Conservation (phyloP, 139 green algal species). For the Choricystis sp. region DNA sequence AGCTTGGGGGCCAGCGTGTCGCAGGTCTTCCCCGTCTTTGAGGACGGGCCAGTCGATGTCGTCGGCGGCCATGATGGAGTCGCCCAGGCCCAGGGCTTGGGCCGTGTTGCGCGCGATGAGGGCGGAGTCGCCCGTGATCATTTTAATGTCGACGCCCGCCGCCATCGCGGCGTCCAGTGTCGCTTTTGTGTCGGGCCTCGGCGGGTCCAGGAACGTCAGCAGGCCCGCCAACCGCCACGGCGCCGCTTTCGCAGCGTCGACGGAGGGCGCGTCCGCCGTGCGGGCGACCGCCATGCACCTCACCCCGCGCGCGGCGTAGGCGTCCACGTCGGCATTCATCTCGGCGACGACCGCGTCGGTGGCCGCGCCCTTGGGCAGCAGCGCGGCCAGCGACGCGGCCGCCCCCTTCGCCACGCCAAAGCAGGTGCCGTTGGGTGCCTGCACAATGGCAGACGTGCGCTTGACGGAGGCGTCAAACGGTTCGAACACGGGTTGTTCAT, state of each 20-base stretch:
- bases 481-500: constrained; percentile 41
- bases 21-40: neutral
- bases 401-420: constrained; percentile 74
- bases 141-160: constrained; percentile 61
- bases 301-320: neutral
- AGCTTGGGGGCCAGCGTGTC: constrained; percentile 5
- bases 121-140: constrained; percentile 76
- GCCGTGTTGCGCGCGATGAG: constrained; percentile 74
- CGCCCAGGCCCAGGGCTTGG: constrained; percentile 56
- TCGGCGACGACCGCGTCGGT: constrained; percentile 1
- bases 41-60: neutral
- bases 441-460: constrained; percentile 45
- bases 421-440: constrained; percentile 21
- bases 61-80: neutral
- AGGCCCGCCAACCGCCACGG: constrained; percentile 16
- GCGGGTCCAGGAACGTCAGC: constrained; percentile 52
- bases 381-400: constrained; percentile 25
- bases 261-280: neutral
- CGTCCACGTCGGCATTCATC: neutral
- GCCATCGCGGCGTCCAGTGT: constrained; percentile 52
- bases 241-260: neutral
- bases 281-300: neutral
- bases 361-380: constrained; percentile 18
- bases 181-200: constrained; percentile 62
- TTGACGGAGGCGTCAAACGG: constrained; percentile 82